Base-by-base conservation (phyloP, 192 early-diverging fungal genomes). In the Rhizophagus clarus region DNA sequence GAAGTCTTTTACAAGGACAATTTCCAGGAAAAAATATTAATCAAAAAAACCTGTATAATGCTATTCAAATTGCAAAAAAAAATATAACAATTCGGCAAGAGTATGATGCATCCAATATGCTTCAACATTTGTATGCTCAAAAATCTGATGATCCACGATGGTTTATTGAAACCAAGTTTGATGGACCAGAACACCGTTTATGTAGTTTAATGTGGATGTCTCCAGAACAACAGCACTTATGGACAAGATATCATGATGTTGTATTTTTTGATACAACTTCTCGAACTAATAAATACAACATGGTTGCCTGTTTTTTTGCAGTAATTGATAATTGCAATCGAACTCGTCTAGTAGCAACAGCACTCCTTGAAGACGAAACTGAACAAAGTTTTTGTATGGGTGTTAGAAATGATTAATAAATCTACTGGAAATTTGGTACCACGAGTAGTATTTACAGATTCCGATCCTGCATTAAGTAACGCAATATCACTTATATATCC, bases 241-340 rank as follows among this genome's bases (percentile, higher is more conserved):
- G 45, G 22, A n/a, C 70, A 45, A 40, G 70, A 26, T 72, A 24
- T 42, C 45, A 72, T 26, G 70, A 72, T 72, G n/a, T 72, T 10
- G 28, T 72, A 20, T 40, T 72, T 22, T 72, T 72, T 72, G 37
- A 72, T 40, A 72, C 34, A n/a, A 72, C 70, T 5, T 72, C 20
- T 7, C 11, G 3, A 32, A 72, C 70, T 3, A 72, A 72, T 17
- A 40, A 47, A 47, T 72, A 45, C 17, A 45, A 40, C 8, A 72
- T 72, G 20, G 20, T 34, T 15, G 29, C 17, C 47, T 22, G 70
- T 37, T 72, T 40, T 72, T 32, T 22, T 37, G 20, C 20, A 7
- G 42, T 4, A 45, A 24, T 28, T 26, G 24, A 72, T 24, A 72
- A 20, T 24, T 72, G 20, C 17, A 26, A 28, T 28, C 62, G 10